A percentile compares a stretch with the other conserved stretches of the same genome.
These are phyloP conservation scores for Mucor racemosus DNA, from an alignment of 371 early-diverging fungal species.

Conservation along the genomic window DNA sequence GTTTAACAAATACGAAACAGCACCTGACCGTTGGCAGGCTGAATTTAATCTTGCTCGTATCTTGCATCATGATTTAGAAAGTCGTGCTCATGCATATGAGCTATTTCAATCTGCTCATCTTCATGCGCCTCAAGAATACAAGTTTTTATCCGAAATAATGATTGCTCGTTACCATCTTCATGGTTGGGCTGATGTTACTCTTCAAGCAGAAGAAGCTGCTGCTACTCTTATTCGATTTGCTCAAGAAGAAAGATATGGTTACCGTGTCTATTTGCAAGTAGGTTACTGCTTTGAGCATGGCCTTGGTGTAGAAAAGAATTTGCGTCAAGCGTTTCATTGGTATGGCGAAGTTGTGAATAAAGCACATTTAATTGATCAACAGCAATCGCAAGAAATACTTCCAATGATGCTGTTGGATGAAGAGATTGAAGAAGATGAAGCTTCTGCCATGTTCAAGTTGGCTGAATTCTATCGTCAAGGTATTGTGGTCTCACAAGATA, in stretches of 20 bases:
- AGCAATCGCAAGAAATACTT: not conserved
- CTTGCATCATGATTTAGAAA: conserved; percentile 38
- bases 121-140: conserved; percentile 30
- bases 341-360: conserved; percentile 66
- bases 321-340: conserved; percentile 78
- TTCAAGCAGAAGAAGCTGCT: conserved; percentile 32
- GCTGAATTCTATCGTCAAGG: conserved; percentile 47
- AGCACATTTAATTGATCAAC: conserved; percentile 2
- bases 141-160: conserved; percentile 35
- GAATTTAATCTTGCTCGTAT: conserved; percentile 46
- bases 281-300: conserved; percentile 85
- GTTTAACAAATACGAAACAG: conserved; percentile 16
- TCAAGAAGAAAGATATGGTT: conserved; percentile 24
- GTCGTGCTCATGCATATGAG: conserved; percentile 30
- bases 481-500: conserved; percentile 19
- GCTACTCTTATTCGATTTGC: conserved; percentile 34
- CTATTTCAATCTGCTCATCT: conserved; percentile 33
- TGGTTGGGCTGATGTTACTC: conserved; percentile 41
- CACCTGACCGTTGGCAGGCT: conserved; percentile 43
- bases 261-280: conserved; percentile 38
- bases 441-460: conserved; percentile 37
- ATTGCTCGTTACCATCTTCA: conserved; percentile 43
- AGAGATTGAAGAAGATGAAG: conserved; percentile 37
- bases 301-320: conserved; percentile 72
- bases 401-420: conserved; percentile 41